These are phyloP conservation scores for Metschnikowia bowlesiae DNA, from an alignment of 805 yeast species.

Conservation along the genomic window DNA sequence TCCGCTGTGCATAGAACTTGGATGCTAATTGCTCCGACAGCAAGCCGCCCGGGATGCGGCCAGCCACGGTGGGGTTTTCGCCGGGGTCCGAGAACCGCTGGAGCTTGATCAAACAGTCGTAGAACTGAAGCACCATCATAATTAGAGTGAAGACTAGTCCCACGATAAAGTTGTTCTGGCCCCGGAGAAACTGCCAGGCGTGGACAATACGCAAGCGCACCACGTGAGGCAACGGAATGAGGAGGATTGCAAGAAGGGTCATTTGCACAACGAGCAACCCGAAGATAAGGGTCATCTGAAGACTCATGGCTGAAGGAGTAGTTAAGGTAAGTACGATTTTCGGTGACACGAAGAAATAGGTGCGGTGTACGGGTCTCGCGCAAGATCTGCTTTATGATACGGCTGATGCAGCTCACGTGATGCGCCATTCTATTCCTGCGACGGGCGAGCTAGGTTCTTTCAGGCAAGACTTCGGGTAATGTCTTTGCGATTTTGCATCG, in stretches of 20 bases:
- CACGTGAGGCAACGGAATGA: conserved; percentile 52
- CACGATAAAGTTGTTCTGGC: conserved; percentile 41
- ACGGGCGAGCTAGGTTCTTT: too few species aligned
- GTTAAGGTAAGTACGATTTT: neutral
- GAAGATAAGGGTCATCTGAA: conserved; percentile 46
- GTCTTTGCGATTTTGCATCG: too few species aligned
- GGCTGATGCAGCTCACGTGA: too few species aligned
- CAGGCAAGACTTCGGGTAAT: too few species aligned
- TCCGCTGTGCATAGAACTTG: conserved; percentile 60
- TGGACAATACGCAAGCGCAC: conserved; percentile 42
- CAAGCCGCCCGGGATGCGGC: conserved; percentile 16
- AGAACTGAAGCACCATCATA: conserved; percentile 46
- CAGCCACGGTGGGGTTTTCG: neutral
- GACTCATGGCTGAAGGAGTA: conserved; percentile 31
- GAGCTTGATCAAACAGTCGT: conserved; percentile 50
- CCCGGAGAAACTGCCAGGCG: conserved; percentile 30
- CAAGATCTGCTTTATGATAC: too few species aligned
- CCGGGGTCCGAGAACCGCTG: conserved; percentile 15
- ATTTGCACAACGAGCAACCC: conserved; percentile 49
- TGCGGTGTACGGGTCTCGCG: neutral
- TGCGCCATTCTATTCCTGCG: too few species aligned
- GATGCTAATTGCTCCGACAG: conserved; percentile 52
- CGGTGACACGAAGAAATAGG: neutral
- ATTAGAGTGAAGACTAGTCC: conserved; percentile 38
- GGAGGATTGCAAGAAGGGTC: conserved; percentile 43